A percentile compares a stretch with the other conserved stretches of the same genome.
These are phyloP conservation scores for Phytophthora niederhauseri DNA, from an alignment of 352 stramenopile genomes.

Conservation along the genomic window DNA sequence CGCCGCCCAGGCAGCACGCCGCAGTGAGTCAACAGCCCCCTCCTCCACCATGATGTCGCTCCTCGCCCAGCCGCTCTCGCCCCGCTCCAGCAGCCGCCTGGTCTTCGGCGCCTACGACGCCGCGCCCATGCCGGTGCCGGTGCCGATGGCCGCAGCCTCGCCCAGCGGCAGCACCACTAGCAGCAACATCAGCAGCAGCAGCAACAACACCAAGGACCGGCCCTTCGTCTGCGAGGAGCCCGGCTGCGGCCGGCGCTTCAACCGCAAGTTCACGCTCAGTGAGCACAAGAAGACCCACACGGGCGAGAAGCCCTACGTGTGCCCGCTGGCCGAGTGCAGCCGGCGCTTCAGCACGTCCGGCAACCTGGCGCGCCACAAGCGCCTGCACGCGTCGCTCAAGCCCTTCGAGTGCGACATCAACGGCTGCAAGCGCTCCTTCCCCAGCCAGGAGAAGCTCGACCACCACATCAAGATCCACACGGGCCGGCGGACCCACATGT, in stretches of 20 bases:
- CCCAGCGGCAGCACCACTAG: constrained; percentile 1
- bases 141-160: constrained; percentile 3
- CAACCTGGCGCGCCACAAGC: constrained; percentile 61
- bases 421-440: constrained; percentile 47
- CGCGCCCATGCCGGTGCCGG: neutral
- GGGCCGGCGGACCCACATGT: constrained; percentile 51
- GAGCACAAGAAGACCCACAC: constrained; percentile 67
- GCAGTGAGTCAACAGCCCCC: constrained; percentile 10
- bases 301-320: constrained; percentile 60
- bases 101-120: constrained; percentile 26
- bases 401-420: constrained; percentile 53
- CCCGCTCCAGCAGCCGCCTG: constrained; percentile 19
- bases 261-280: constrained; percentile 64
- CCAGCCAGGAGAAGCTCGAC: constrained; percentile 48
- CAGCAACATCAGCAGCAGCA: constrained; percentile 2
- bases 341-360: constrained; percentile 61
- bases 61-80: constrained; percentile 34
- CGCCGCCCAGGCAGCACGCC: constrained; percentile 5
- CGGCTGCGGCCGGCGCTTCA: constrained; percentile 48
- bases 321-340: constrained; percentile 46
- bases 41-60: constrained; percentile 38
- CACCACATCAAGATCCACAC: constrained; percentile 65
- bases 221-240: constrained; percentile 52
- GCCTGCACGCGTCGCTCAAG: constrained; percentile 55
- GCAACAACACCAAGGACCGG: constrained; percentile 23